Evolutionary conservation across 192 early-diverging fungal genomes (phyloP).

Genomic region (Blastocladiella britannica): DNA sequence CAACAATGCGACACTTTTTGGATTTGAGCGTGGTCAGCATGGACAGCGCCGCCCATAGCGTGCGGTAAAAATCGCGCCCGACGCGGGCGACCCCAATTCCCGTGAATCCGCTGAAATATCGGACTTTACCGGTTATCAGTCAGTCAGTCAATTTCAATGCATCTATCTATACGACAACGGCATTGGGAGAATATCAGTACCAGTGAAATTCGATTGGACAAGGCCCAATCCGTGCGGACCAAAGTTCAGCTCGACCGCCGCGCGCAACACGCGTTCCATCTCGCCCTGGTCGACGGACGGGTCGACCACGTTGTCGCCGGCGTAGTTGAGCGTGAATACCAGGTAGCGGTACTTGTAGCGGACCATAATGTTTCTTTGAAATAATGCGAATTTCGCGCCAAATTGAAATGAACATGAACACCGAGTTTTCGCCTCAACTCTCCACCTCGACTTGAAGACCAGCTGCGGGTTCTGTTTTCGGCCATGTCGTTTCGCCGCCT

Average conservation of each 20-base stretch:
- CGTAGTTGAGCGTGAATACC: constrained; percentile 8
- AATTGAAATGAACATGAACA: too few species aligned
- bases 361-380: too few species aligned
- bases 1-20: constrained; percentile 8
- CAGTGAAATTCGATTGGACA: background rate
- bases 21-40: constrained; percentile 6
- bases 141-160: too few species aligned
- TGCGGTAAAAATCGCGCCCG: constrained; percentile 7
- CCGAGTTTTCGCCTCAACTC: too few species aligned
- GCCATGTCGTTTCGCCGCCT: too few species aligned
- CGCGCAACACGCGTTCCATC: constrained; percentile 6
- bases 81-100: constrained; percentile 13
- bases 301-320: background rate
- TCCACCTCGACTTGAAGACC: too few species aligned
- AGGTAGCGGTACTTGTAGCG: constrained; percentile 19
- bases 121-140: too few species aligned
- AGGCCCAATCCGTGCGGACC: constrained; percentile 8
- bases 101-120: constrained; percentile 15
- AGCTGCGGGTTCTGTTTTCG: too few species aligned
- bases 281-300: constrained; percentile 3
- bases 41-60: constrained; percentile 13
- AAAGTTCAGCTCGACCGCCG: constrained; percentile 9
- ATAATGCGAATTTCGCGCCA: too few species aligned
- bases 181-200: too few species aligned
- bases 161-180: too few species aligned